phyloP scores from a whole-genome alignment of 1,284 basidiomycete genomes.

The Exsudoporus floridanus region DNA sequence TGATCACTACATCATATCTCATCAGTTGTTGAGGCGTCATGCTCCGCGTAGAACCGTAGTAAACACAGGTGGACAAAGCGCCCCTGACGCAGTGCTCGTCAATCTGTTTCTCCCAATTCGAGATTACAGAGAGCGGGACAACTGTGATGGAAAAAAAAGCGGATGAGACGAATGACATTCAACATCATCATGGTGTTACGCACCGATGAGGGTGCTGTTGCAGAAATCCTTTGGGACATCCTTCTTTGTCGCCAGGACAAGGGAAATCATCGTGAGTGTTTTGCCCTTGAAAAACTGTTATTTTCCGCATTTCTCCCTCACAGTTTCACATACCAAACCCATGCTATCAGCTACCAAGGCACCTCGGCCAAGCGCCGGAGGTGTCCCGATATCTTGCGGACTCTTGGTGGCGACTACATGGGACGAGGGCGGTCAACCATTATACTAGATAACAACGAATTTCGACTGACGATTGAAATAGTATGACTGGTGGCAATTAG shows the following conservation, averaged over 20 bases:
- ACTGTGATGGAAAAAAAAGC: constrained; percentile 50
- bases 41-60: constrained; percentile 69
- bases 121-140: constrained; percentile 81
- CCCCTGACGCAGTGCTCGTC: constrained; percentile 68
- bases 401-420: constrained; percentile 72
- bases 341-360: constrained; percentile 88
- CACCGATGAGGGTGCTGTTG: constrained; percentile 75
- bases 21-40: constrained; percentile 60
- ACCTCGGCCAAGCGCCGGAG: constrained; percentile 74
- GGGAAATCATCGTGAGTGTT: constrained; percentile 77
- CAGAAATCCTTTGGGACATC: constrained; percentile 59
- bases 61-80: constrained; percentile 58
- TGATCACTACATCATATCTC: constrained; percentile 81
- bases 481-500: constrained; percentile 42
- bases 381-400: constrained; percentile 53
- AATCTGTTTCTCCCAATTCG: constrained; percentile 91
- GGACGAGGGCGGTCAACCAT: not conserved
- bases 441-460: not conserved
- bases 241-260: constrained; percentile 72
- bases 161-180: constrained; percentile 1
- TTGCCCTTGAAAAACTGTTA: constrained; percentile 58
- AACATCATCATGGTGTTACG: constrained; percentile 14
- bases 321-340: constrained; percentile 52
- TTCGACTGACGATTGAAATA: constrained; percentile 62
- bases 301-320: not conserved